These are phyloP conservation scores for Fagus crenata DNA, from an alignment of 306 rosid species.

Conservation along the genomic window DNA sequence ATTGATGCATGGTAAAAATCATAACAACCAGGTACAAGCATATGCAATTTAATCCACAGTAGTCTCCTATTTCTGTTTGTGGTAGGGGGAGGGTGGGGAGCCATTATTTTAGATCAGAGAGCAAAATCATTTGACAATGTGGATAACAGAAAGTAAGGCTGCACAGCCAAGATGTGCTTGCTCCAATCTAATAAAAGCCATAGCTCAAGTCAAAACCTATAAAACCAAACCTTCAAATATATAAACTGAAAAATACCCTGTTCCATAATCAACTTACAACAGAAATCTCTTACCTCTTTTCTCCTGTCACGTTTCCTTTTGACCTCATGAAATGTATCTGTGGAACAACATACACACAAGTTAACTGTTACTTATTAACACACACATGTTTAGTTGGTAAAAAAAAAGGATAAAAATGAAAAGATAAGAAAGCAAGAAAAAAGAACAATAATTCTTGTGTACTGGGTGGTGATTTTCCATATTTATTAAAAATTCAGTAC, in stretches of 20 bases:
- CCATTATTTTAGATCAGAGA: not conserved
- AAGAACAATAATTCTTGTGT: not conserved
- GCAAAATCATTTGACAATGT: not conserved
- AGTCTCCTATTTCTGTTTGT: not conserved
- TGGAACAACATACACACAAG: conserved; percentile 20
- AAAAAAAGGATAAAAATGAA: not conserved
- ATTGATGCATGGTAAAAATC: not conserved
- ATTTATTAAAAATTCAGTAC: too few species aligned
- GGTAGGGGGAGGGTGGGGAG: not conserved
- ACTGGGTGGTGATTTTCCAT: too few species aligned
- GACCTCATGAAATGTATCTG: conserved; percentile 94
- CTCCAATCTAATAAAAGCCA: conserved; percentile 20
- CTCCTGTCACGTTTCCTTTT: conserved; percentile 80
- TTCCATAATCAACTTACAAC: conserved; percentile 25
- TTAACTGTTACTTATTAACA: conserved; percentile 12
- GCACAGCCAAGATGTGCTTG: not conserved
- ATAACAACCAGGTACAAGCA: not conserved
- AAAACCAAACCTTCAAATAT: conserved; percentile 10
- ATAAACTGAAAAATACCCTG: not conserved
- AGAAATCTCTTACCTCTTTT: conserved; percentile 70
- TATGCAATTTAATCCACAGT: not conserved
- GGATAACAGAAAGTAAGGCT: not conserved
- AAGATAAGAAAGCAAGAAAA: conserved; percentile 19
- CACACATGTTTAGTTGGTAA: not conserved
- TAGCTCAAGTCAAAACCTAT: conserved; percentile 12